Evolutionary conservation across 345 rosid species (phyloP), one percentile per base, ranked within the genome.

Genomic region (Eucalyptus marginata): DNA sequence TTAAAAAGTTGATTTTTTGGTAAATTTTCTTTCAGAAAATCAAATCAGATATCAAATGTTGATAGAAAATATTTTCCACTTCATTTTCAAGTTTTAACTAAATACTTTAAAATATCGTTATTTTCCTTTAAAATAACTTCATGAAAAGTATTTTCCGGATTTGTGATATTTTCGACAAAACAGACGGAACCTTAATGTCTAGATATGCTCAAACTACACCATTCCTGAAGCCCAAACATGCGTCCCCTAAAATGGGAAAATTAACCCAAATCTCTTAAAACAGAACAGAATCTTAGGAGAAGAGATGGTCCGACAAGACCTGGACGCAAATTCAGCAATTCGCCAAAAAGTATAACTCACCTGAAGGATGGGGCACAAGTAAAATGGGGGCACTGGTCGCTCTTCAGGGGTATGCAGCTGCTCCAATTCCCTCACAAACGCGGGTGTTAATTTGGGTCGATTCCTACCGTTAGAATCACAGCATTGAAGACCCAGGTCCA

Each of bases 311-410:
- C 24, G 84, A 40, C 84, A 76, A 76, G 84, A 76, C 47, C 7
- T 11, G 43, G 84, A 22, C 29, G 24, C 68, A 86, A 33, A 86
- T 44, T 22, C 16, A 13, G 20, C 47, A 25, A 51, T 86, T 52
- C 49, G 16, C 40, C 3, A 64, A n/a, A 79, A 86, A 52, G 87
- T 52, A 52, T 62, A 17, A 56, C 89, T 66, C 49, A 94, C 98
- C 95, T 94, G 95, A 89, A 91, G 94, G 90, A 96, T 96, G 68
- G 98, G 98, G 90, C 96, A 95, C 89, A 93, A 91, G 92, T 94
- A 95, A 95, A 94, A 94, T 87, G 92, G 88, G 47, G 98, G 97
- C 54, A 96, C 94, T 1, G 92, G 91, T 36, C 94, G 94, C 89
- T 96, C 97, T 86, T 94, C 94, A 10, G 93, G 86, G 68, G 88